These are phyloP conservation scores for Coemansia javaensis DNA, from an alignment of 192 early-diverging fungal genomes.

Conservation along the genomic window DNA sequence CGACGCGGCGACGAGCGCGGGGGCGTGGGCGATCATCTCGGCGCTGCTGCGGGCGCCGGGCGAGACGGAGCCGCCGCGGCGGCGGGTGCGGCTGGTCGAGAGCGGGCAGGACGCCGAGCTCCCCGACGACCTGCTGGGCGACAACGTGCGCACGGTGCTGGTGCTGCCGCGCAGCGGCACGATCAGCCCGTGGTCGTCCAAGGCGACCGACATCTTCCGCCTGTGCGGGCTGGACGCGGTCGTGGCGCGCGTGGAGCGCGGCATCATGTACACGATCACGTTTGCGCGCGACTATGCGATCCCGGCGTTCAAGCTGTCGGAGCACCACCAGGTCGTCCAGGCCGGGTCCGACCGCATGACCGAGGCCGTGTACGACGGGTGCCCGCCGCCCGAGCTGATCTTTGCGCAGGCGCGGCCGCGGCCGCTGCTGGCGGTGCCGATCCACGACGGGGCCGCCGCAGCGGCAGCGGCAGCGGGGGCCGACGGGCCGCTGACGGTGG, in stretches of 20 bases:
- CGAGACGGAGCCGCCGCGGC: conserved; percentile 14
- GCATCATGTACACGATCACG: conserved; percentile 64
- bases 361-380: conserved; percentile 60
- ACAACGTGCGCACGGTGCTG: conserved; percentile 44
- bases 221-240: conserved; percentile 74
- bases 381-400: conserved; percentile 62
- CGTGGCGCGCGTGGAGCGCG: conserved; percentile 88
- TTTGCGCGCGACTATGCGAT: conserved; percentile 33
- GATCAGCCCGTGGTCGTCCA: conserved; percentile 99
- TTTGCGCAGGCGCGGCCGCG: conserved; percentile 65
- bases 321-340: conserved; percentile 51
- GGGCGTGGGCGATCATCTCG: conserved; percentile 28
- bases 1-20: conserved; percentile 10
- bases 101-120: conserved; percentile 1
- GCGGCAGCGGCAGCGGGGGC: background rate
- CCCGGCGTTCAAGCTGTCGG: conserved; percentile 24
- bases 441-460: conserved; percentile 16
- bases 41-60: conserved; percentile 36
- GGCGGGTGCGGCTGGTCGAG: conserved; percentile 22
- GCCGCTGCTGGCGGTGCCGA: conserved; percentile 59
- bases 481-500: conserved; percentile 19
- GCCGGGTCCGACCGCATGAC: conserved; percentile 92
- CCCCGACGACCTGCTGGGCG: background rate
- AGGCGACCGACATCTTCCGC: conserved; percentile 96
- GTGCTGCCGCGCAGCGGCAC: conserved; percentile 92